These are phyloP conservation scores for Microbotryomycetes sp. DNA, from an alignment of 1,284 basidiomycete genomes.

Conservation along the genomic window DNA sequence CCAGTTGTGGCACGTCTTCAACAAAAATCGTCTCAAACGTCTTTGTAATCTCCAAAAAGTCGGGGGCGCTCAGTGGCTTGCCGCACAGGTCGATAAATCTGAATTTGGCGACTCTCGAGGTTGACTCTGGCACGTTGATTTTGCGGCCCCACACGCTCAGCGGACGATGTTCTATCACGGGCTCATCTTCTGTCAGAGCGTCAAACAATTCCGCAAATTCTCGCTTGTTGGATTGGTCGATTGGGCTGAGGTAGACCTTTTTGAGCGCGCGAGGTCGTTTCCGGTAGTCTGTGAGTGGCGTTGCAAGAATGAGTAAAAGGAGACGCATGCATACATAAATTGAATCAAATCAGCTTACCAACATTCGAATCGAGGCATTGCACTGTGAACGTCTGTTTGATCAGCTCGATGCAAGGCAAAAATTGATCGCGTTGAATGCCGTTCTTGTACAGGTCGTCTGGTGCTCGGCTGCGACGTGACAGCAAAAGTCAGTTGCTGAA, in stretches of 20 bases:
- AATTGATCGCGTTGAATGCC: slow-evolving; percentile 97
- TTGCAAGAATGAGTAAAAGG: background rate
- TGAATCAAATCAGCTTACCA: slow-evolving; percentile 48
- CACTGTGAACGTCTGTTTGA: slow-evolving; percentile 78
- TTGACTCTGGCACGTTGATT: slow-evolving; percentile 70
- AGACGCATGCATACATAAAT: background rate
- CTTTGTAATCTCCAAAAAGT: slow-evolving; percentile 90
- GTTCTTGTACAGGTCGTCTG: slow-evolving; percentile 96
- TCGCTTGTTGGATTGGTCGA: slow-evolving; percentile 55
- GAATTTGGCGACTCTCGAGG: slow-evolving; percentile 70
- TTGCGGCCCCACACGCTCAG: slow-evolving; percentile 83
- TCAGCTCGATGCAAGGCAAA: slow-evolving; percentile 85
- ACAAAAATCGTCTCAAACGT: slow-evolving; percentile 84
- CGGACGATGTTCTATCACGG: slow-evolving; percentile 57
- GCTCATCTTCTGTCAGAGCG: slow-evolving; percentile 54
- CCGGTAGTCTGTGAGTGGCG: slow-evolving; percentile 63
- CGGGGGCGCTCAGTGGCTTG: slow-evolving; percentile 80
- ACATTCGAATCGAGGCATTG: slow-evolving; percentile 91
- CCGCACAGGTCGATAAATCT: slow-evolving; percentile 83
- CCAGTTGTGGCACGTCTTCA: slow-evolving; percentile 76
- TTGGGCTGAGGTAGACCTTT: slow-evolving; percentile 82
- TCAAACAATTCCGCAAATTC: slow-evolving; percentile 79
- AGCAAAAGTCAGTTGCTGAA: too few relatives aligned
- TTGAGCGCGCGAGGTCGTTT: slow-evolving; percentile 81
- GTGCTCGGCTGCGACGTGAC: slow-evolving; percentile 67